phyloP scores from a whole-genome alignment of 208 protist species.

The Wallacemonas rigidus region DNA sequence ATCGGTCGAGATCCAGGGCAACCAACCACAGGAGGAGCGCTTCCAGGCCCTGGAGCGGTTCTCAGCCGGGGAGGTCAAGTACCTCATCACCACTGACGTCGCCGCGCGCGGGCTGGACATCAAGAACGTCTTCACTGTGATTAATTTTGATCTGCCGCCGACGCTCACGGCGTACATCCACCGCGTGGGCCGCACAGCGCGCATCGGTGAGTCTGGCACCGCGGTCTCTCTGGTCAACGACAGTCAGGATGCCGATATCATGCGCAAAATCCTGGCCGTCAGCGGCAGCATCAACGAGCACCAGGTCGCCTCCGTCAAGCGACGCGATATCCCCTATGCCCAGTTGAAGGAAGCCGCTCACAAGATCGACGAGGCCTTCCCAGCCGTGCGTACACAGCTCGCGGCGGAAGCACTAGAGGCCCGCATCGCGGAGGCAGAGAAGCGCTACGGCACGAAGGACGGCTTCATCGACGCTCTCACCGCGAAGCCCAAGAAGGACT shows the following conservation, averaged over 20 bases:
- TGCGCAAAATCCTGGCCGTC: conserved; percentile 89
- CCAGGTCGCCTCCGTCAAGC: conserved; percentile 78
- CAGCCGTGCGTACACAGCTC: conserved; percentile 56
- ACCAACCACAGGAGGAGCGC: conserved; percentile 86
- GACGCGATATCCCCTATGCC: conserved; percentile 65
- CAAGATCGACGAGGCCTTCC: conserved; percentile 53
- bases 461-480: conserved; percentile 32
- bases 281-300: conserved; percentile 75
- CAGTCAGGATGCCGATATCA: conserved; percentile 71
- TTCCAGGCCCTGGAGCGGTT: conserved; percentile 84
- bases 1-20: conserved; percentile 83
- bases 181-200: conserved; percentile 97
- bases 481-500: conserved; percentile 55
- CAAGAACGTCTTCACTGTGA: conserved; percentile 93
- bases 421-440: conserved; percentile 77
- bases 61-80: conserved; percentile 59
- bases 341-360: conserved; percentile 23
- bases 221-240: conserved; percentile 96
- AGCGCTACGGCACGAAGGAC: conserved; percentile 51
- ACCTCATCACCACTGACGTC: conserved; percentile 93
- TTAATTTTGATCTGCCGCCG: conserved; percentile 98
- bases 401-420: conserved; percentile 75
- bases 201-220: conserved; percentile 92
- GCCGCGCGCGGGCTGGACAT: conserved; percentile 97
- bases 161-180: conserved; percentile 99